Conservation (phyloP, 345 rosid species). For the Boechera divaricarpa region DNA sequence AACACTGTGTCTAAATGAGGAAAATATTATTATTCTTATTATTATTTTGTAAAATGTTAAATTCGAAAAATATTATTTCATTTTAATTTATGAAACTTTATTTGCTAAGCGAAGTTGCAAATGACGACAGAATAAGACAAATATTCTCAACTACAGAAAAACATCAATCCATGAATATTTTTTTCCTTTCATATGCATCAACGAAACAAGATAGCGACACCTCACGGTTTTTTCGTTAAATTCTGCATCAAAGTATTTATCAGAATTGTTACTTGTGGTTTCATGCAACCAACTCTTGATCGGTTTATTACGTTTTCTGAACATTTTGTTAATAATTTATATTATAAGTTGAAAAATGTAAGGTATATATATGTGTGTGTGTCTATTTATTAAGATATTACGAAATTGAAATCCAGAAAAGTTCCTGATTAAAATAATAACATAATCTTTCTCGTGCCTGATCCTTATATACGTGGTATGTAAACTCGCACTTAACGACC, state of each 20-base stretch:
- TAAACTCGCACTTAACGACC: conserved; percentile 28
- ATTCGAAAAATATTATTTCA: conserved; percentile 4
- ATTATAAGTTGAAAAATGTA: no score
- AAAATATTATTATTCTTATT: no score
- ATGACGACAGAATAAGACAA: neutral
- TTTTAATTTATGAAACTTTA: conserved; percentile 16
- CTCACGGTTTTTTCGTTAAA: neutral
- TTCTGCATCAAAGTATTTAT: neutral
- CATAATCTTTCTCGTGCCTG: neutral
- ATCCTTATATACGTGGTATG: conserved; percentile 27
- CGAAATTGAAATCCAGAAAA: neutral
- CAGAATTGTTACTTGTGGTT: neutral
- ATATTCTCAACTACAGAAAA: conserved; percentile 5
- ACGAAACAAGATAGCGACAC: neutral
- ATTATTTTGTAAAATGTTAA: no score
- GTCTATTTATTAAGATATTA: no score
- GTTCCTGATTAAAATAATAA: neutral
- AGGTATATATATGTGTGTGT: no score
- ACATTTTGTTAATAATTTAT: no score
- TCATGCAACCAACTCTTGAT: neutral
- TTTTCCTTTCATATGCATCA: neutral
- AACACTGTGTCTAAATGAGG: conserved; percentile 14
- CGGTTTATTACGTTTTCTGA: no score
- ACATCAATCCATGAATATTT: neutral
- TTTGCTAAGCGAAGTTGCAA: neutral